These are phyloP conservation scores for Solanum microdontum DNA, from an alignment of 257 asterid species.

Conservation along the genomic window DNA sequence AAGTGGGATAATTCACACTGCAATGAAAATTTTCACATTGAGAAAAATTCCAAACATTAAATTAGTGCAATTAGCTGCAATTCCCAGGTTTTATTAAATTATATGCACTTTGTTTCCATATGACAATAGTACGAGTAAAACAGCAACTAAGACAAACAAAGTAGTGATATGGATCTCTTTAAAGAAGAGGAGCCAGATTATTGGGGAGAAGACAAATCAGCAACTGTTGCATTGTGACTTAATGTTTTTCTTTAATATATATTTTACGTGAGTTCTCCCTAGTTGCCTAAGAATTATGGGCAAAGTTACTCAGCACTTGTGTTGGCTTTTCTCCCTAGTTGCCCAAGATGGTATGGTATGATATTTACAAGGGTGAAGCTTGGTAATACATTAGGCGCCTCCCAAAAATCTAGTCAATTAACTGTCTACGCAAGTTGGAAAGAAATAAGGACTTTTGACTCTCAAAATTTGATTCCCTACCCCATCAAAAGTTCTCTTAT, in stretches of 20 bases:
- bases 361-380: neutral
- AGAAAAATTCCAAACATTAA: neutral
- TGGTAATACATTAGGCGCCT: neutral
- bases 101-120: neutral
- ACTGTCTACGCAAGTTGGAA: neutral
- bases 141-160: neutral
- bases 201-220: neutral
- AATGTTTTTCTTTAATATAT: neutral
- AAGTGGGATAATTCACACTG: slow-evolving; percentile 4
- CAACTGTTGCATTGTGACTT: neutral
- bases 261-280: neutral
- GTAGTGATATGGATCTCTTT: neutral
- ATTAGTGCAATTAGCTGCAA: neutral
- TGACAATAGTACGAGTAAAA: neutral
- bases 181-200: neutral
- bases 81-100: neutral
- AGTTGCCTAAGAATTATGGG: neutral
- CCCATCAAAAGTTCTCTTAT: neutral
- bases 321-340: neutral
- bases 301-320: neutral
- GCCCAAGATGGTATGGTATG: neutral
- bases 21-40: neutral
- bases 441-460: neutral
- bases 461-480: neutral
- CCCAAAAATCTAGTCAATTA: neutral